Base-by-base conservation (phyloP, 306 rosid genomes). In the Cicer arietinum region DNA sequence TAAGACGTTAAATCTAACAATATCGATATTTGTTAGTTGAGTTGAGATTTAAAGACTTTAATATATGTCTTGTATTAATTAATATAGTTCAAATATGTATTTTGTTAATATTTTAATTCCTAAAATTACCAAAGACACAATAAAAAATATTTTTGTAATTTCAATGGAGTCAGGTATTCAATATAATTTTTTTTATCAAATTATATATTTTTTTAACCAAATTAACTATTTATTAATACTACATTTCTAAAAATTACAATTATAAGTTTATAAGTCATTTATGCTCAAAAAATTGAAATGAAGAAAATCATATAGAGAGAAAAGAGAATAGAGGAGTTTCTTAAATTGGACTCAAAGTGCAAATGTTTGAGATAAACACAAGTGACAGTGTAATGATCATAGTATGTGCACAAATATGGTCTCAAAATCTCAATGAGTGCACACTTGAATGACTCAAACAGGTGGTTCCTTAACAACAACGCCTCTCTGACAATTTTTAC, bases 341-440 rank as follows among this genome's bases (percentile, higher is more conserved):
- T 80, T 74, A 60, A 41, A 68, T 58, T 50, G 13, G 59, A 80
- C 80, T 80, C 84, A 60, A 80, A 80, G 80, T 51, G 10, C 43
- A 20, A 10, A 40, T n/a, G 71, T 17, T 40, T 75, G 71, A 62
- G 51, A 50, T 48, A 41, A 62, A 62, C 30, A 37, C 62, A 48
- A 74, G 63, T 42, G 17, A 66, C 79, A 22, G 7, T 17, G 13
- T 48, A 80, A 46, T 74, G 75, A 74, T 80, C 43, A 66, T 60
- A 48, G 58, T 42, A 41, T 35, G 45, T 13, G 18, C 58, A 47
- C 44, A 67, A 30, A 30, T 8, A 37, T 59, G 69, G 63, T 56
- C 68, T 80, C 50, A 67, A 47, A 67, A n/a, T 67, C 47, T 47
- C 50, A 67, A 48, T 39, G 63, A 65, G 40, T 79, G 69, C 50